These are phyloP conservation scores for Simplicillium sp. DNA, from an alignment of 2,329 filamentous ascomycete species.

Conservation along the genomic window DNA sequence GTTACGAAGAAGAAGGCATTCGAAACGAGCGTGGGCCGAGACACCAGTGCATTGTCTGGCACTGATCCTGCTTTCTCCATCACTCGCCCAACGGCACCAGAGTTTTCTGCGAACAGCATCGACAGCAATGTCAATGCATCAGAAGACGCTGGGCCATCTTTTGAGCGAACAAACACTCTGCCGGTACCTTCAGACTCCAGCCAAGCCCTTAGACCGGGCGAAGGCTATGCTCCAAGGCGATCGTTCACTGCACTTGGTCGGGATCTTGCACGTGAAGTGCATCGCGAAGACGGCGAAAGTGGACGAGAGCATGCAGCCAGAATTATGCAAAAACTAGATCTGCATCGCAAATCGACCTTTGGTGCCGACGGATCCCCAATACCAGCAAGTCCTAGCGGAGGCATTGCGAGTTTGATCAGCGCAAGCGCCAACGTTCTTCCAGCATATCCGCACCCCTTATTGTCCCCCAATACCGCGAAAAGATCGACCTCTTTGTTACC, in stretches of 20 bases:
- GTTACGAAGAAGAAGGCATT: slow-evolving; percentile 88
- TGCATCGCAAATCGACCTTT: slow-evolving; percentile 70
- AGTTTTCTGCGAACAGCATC: slow-evolving; percentile 74
- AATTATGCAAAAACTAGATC: slow-evolving; percentile 86
- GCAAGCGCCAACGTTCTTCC: slow-evolving; percentile 74
- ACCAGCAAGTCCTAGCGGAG: slow-evolving; percentile 34
- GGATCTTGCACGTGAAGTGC: slow-evolving; percentile 22
- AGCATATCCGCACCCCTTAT: slow-evolving; percentile 32
- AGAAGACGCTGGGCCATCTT: slow-evolving; percentile 28
- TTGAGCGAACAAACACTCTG: slow-evolving; percentile 57
- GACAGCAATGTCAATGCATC: slow-evolving; percentile 55
- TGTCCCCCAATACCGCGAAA: slow-evolving; percentile 18
- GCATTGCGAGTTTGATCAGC: slow-evolving; percentile 78
- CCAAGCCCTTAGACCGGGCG: slow-evolving; percentile 40
- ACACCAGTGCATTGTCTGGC: slow-evolving; percentile 34
- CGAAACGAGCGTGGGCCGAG: slow-evolving; percentile 55
- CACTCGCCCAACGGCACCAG: slow-evolving; percentile 75
- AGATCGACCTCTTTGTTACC: slow-evolving; percentile 20
- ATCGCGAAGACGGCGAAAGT: slow-evolving; percentile 62
- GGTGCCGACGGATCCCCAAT: slow-evolving; percentile 31
- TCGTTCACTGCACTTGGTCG: slow-evolving; percentile 44
- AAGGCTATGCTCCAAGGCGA: slow-evolving; percentile 36
- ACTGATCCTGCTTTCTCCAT: slow-evolving; percentile 81
- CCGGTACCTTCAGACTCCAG: slow-evolving; percentile 53
- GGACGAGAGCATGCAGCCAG: slow-evolving; percentile 73